Percentiles rank a stretch among this genome's conserved stretches.
Conservation (phyloP, 1,284 basidiomycete genomes). For the Lentinus polychrous region DNA sequence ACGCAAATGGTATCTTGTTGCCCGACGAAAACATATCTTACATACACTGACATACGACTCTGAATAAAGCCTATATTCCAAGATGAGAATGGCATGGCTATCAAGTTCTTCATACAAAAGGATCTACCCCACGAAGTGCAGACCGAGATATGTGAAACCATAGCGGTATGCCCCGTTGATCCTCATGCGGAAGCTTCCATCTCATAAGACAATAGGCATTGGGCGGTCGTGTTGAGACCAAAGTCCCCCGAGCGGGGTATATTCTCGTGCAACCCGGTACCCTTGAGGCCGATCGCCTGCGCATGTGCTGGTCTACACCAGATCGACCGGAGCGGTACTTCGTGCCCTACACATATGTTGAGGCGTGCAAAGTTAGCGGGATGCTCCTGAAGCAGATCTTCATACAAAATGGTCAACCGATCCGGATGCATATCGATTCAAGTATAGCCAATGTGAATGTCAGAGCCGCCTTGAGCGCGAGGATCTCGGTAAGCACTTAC, state of each 20-base stretch:
- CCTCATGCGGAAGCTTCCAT: not conserved
- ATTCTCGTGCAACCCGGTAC: constrained; percentile 63
- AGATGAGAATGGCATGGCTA: constrained; percentile 50
- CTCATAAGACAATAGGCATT: constrained; percentile 37
- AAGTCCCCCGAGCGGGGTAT: constrained; percentile 69
- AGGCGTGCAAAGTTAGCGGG: constrained; percentile 69
- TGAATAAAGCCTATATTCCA: constrained; percentile 51
- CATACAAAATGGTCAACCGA: constrained; percentile 49
- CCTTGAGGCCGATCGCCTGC: constrained; percentile 62
- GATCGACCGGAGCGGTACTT: constrained; percentile 69
- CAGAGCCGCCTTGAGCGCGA: constrained; percentile 50
- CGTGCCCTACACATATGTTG: constrained; percentile 71
- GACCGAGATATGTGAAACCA: constrained; percentile 58
- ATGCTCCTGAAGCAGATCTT: constrained; percentile 71
- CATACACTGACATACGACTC: not conserved
- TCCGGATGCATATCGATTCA: constrained; percentile 69
- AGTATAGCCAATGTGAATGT: constrained; percentile 72
- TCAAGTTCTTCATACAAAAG: constrained; percentile 79
- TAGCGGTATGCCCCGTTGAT: constrained; percentile 40
- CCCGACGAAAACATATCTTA: not conserved
- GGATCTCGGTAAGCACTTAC: constrained; percentile 58
- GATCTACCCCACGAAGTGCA: constrained; percentile 65
- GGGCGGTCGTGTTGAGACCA: constrained; percentile 67
- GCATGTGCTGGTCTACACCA: constrained; percentile 54
- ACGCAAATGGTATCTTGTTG: not conserved